A percentile compares a stretch with the other conserved stretches of the same genome.
Evolutionary conservation across 163 green algal species (phyloP).

Genomic region (Scenedesmus sp.): DNA sequence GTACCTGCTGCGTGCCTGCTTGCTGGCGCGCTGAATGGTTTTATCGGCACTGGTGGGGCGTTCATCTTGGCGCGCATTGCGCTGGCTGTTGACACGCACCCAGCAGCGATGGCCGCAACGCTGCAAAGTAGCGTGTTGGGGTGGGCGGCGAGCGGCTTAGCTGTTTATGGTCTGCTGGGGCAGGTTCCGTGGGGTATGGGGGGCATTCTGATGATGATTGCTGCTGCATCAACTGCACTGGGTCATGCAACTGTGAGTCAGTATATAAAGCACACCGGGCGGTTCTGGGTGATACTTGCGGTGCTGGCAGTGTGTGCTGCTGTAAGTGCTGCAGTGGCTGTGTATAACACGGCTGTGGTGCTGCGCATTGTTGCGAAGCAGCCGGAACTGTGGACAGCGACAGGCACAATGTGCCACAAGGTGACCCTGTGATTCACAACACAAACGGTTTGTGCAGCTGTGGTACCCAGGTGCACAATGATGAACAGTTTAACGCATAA

Average conservation of each 20-base stretch:
- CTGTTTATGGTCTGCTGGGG: not conserved
- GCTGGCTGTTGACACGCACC: not conserved
- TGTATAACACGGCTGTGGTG: not conserved
- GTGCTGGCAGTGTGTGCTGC: not conserved
- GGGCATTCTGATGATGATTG: not conserved
- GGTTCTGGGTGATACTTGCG: not conserved
- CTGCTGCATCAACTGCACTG: not conserved
- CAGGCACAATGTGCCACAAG: not conserved
- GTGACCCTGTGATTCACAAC: not conserved
- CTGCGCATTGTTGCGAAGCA: not conserved
- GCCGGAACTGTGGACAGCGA: not conserved
- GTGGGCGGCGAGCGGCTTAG: not conserved
- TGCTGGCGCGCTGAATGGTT: not conserved
- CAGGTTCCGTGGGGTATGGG: not conserved
- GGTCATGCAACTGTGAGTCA: not conserved
- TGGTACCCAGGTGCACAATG: too few relatives aligned
- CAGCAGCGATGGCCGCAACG: not conserved
- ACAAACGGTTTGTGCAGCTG: too few relatives aligned
- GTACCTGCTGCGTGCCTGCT: not conserved
- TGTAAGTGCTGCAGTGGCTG: not conserved
- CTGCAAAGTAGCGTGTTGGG: not conserved
- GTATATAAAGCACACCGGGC: not conserved
- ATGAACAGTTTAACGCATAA: too few relatives aligned
- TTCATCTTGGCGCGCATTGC: not conserved
- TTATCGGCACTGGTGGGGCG: not conserved